These are phyloP conservation scores for Circinella minor DNA, from an alignment of 371 early-diverging fungal species.

Conservation along the genomic window DNA sequence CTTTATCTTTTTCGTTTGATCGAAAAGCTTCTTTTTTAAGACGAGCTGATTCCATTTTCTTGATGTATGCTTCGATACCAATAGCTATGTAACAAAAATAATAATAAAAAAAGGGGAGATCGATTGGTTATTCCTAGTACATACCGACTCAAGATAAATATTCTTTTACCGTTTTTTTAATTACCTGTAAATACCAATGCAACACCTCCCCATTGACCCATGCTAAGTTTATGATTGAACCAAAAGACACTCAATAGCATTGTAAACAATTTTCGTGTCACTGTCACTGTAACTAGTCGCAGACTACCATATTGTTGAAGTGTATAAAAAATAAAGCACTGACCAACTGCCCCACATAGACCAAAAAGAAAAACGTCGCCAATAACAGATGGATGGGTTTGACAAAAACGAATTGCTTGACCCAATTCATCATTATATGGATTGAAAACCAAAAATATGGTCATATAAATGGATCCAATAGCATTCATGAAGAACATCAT, in stretches of 20 bases:
- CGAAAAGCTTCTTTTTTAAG: slow-evolving; percentile 14
- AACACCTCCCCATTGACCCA: slow-evolving; percentile 90
- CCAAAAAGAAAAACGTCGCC: slow-evolving; percentile 88
- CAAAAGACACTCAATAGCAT: slow-evolving; percentile 91
- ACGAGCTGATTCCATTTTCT: slow-evolving; percentile 12
- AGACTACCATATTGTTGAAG: slow-evolving; percentile 92
- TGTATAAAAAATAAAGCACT: slow-evolving; percentile 96
- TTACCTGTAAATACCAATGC: slow-evolving; percentile 83
- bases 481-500: slow-evolving; percentile 99
- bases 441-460: slow-evolving; percentile 67
- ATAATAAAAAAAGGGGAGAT: background rate
- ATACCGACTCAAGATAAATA: background rate
- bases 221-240: slow-evolving; percentile 79
- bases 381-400: slow-evolving; percentile 77
- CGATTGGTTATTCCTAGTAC: background rate
- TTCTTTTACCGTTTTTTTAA: background rate
- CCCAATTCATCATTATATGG: slow-evolving; percentile 79
- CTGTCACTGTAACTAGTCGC: slow-evolving; percentile 91
- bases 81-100: slow-evolving; percentile 42
- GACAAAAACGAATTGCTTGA: slow-evolving; percentile 80
- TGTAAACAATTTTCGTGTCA: slow-evolving; percentile 96
- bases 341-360: slow-evolving; percentile 94
- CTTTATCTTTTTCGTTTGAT: slow-evolving; percentile 7
- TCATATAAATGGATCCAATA: slow-evolving; percentile 74
- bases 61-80: slow-evolving; percentile 71